phyloP scores from a whole-genome alignment of 495 filamentous ascomycete species.

The Peziza echinospora region DNA sequence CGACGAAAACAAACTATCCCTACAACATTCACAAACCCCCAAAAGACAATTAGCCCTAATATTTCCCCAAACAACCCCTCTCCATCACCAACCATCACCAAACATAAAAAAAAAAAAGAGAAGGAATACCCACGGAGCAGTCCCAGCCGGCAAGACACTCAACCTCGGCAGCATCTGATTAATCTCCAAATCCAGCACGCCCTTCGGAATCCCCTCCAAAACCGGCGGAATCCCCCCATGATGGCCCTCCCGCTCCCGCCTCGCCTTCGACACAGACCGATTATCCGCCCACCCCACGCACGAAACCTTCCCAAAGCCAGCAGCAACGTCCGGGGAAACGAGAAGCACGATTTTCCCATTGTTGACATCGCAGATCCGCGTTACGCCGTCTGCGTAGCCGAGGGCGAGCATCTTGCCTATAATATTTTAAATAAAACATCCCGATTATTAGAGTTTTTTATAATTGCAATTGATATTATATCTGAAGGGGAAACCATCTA shows the following conservation, averaged over 20 bases:
- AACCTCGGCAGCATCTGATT: slow-evolving; percentile 17
- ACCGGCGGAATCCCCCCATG: slow-evolving; percentile 6
- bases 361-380: slow-evolving; percentile 19
- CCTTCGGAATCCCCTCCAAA: slow-evolving; percentile 15
- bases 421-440: too few species aligned
- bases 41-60: slow-evolving; percentile 1
- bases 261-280: slow-evolving; percentile 5
- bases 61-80: too few species aligned
- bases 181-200: slow-evolving; percentile 17
- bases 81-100: too few species aligned
- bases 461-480: too few species aligned
- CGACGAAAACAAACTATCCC: slow-evolving; percentile 19
- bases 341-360: slow-evolving; percentile 18
- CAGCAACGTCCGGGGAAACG: slow-evolving; percentile 15
- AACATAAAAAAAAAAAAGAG: not conserved
- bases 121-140: slow-evolving; percentile 11
- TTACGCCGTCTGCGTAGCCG: slow-evolving; percentile 17
- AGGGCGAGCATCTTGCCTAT: slow-evolving; percentile 19
- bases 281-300: slow-evolving; percentile 20
- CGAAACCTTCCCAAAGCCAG: slow-evolving; percentile 13
- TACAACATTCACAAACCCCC: slow-evolving; percentile 1
- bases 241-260: not conserved
- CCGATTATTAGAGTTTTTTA: slow-evolving; percentile 2
- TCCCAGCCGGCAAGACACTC: slow-evolving; percentile 14
- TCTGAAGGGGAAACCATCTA: too few species aligned